Evolutionary conservation across 495 filamentous ascomycete species (phyloP), one percentile per base, ranked within the genome.

Genomic region (Amphirosellinia nigrospora): DNA sequence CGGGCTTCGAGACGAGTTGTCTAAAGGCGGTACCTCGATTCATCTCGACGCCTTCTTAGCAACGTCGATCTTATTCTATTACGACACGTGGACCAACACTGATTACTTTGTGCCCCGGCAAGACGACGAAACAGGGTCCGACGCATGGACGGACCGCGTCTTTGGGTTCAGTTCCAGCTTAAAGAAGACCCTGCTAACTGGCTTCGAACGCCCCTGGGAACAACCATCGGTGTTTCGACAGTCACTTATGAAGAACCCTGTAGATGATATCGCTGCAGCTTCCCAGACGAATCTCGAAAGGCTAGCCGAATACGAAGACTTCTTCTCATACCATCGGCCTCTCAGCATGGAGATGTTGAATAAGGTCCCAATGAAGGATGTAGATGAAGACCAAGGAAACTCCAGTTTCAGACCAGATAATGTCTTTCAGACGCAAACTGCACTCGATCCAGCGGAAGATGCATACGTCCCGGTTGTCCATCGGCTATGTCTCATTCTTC

Each of bases 51-150:
- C 69, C 30, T 70, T 70, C 36, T 56, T 69, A 45, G 58, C 45
- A 45, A 72, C 66, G 16, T 52, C 70, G 1, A 19, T 53, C 1
- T 53, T 72, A 41, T 21, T 72, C 21, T 60, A 64, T 23, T 64
- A 69, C 45, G 70, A 69, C 32, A 72, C 68, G 26, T 72, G 70
- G 70, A 69, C 45, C 4, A 72, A 69, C 62, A 21, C 38, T 19
- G 70, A 72, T 10, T 72, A 62, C 50, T 39, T 34, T 30, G 10
- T 64, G 36, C 32, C 59, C 23, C 23, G 9, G 21, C 45, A 32
- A 53, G 46, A 64, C n/a, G 59, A 52, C 8, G 32, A 13, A 4
- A 26, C 53, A 43, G 32, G 28, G 6, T 69, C 48, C 21, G 48
- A 64, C 9, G 48, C 58, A 19, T 53, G 50, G 38, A 36, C 52